Evolutionary conservation across 495 filamentous ascomycete species (phyloP).

Genomic region (Penicillium cataractarum): DNA sequence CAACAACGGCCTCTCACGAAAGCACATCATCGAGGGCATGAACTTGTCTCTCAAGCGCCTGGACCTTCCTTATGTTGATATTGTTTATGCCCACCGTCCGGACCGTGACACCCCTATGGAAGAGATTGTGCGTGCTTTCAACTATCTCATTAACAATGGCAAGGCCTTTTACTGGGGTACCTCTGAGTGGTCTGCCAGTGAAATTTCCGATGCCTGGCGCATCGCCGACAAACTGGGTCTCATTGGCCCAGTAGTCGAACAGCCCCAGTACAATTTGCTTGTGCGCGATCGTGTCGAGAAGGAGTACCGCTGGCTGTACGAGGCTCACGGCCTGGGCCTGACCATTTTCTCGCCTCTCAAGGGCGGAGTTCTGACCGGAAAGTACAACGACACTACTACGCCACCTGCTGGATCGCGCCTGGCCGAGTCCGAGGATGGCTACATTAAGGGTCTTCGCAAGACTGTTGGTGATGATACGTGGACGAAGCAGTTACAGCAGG

Average conservation of each 20-base stretch:
- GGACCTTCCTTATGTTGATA: slow-evolving; percentile 70
- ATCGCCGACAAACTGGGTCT: slow-evolving; percentile 73
- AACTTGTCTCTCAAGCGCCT: slow-evolving; percentile 68
- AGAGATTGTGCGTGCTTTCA: slow-evolving; percentile 84
- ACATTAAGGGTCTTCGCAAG: slow-evolving; percentile 35
- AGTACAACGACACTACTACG: slow-evolving; percentile 68
- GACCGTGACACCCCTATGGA: slow-evolving; percentile 85
- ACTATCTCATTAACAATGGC: slow-evolving; percentile 73
- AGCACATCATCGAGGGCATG: slow-evolving; percentile 78
- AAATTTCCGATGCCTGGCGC: slow-evolving; percentile 77
- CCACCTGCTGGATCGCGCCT: slow-evolving; percentile 42
- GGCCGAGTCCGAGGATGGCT: slow-evolving; percentile 45
- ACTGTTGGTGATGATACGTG: slow-evolving; percentile 27
- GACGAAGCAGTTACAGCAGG: slow-evolving; percentile 28
- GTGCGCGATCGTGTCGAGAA: slow-evolving; percentile 72
- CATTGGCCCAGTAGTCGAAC: slow-evolving; percentile 82
- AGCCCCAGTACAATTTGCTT: slow-evolving; percentile 84
- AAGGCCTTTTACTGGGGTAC: slow-evolving; percentile 93
- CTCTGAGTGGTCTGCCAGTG: slow-evolving; percentile 80
- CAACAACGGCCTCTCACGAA: slow-evolving; percentile 77
- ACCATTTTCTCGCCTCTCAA: slow-evolving; percentile 76
- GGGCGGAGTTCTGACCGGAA: slow-evolving; percentile 75
- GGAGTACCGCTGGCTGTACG: slow-evolving; percentile 70
- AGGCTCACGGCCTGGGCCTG: slow-evolving; percentile 66
- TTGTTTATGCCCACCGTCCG: slow-evolving; percentile 84